Evolutionary conservation across 768 basidiomycete genomes (phyloP), one percentile per base, ranked within the genome.

Genomic region (Kwoniella pini): DNA sequence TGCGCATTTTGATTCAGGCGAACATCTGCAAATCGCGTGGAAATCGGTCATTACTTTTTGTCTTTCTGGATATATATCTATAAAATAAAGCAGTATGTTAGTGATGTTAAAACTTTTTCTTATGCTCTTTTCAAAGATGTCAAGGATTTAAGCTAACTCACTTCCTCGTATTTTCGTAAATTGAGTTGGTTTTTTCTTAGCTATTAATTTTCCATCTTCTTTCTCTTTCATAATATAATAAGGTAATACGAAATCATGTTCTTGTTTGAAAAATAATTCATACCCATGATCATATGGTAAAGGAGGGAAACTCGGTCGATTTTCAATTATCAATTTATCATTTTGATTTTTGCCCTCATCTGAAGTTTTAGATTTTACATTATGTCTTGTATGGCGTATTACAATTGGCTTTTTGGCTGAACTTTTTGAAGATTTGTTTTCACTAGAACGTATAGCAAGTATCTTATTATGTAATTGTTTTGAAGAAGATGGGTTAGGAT

Each of bases 1-100:
- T 10, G 70, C 67, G 59, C 80, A 80, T 2, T 73, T 66, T 7
- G 63, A 64, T 3, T 53, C 59, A 2, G 70, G 72, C 22, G 64
- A 63, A 57, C 79, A 79, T 28, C 64, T 69, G 59, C 79, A 79
- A 27, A 77, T 62, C 4, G 75, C 76, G 2, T 30, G 50, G 39
- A 64, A 57, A n/a, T 52, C 56, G 24, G 65, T 33, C 7, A 39
- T 19, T 28, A 50, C 31, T 42, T 59, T 53, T 17, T 58, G 44
- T 31, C 74, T 57, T 49, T 73, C 74, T 0, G 70, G 67, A 44
- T 72, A 74, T 17, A 70, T 57, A 45, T 73, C 74, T 76, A 21
- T 3, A n/a, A 21, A n/a, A n/a, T n/a, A n/a, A n/a, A n/a, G n/a
- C n/a, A n/a, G n/a, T n/a, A n/a, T n/a, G n/a, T n/a, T n/a, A n/a